phyloP scores from a whole-genome alignment of 768 basidiomycete genomes.

The Naematelia encephala region DNA sequence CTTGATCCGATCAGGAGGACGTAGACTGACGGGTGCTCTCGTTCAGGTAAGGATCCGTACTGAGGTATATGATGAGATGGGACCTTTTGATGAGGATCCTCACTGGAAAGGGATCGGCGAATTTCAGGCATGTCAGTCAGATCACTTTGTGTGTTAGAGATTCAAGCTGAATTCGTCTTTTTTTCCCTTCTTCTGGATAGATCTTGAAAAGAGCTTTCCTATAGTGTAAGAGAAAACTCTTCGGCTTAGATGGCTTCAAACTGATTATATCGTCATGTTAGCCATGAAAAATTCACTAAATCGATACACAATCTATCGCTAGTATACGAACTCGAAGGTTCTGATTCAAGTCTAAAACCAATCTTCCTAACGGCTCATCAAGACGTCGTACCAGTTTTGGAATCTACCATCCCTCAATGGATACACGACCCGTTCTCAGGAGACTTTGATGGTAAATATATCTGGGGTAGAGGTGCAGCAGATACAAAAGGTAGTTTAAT shows the following conservation, averaged over 20 bases:
- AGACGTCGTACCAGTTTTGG: slow-evolving; percentile 66
- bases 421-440: slow-evolving; percentile 64
- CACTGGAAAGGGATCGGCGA: slow-evolving; percentile 37
- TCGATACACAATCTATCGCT: slow-evolving; percentile 59
- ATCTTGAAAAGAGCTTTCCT: slow-evolving; percentile 51
- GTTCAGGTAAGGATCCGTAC: slow-evolving; percentile 34
- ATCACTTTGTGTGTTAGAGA: no score
- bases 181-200: no score
- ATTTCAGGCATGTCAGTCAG: slow-evolving; percentile 38
- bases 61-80: slow-evolving; percentile 46
- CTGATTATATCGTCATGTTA: no score
- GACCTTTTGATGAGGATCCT: slow-evolving; percentile 35
- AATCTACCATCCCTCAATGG: slow-evolving; percentile 60
- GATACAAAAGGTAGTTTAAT: slow-evolving; percentile 67
- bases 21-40: neutral
- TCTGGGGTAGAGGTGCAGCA: slow-evolving; percentile 72
- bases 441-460: slow-evolving; percentile 52
- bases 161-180: no score
- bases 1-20: neutral
- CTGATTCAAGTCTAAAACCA: slow-evolving; percentile 62
- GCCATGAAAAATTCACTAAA: neutral
- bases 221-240: slow-evolving; percentile 19
- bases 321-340: slow-evolving; percentile 68
- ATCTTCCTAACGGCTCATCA: slow-evolving; percentile 55
- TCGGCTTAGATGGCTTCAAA: neutral